phyloP scores from a whole-genome alignment of 75 land plant genomes.

The Picea glauca region DNA sequence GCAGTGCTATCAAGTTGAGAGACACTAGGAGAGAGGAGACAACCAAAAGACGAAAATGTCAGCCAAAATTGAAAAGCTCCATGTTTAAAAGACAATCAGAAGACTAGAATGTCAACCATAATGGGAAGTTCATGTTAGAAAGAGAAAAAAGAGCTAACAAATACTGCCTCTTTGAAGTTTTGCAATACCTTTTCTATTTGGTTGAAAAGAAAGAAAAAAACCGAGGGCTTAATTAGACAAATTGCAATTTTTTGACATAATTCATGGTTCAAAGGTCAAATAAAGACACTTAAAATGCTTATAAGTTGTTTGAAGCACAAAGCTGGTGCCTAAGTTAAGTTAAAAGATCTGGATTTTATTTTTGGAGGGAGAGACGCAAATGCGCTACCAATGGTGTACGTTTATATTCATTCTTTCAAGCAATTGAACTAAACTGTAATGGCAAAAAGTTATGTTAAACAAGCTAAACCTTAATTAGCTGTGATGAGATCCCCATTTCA shows the following conservation, averaged over 20 bases:
- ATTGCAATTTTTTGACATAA: not conserved
- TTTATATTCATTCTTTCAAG: too few species aligned
- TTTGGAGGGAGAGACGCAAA: too few species aligned
- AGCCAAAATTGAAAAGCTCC: not conserved
- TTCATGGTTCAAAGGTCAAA: too few species aligned
- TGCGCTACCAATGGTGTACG: too few species aligned
- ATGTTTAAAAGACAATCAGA: not conserved
- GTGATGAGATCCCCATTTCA: not conserved
- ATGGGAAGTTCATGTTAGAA: not conserved
- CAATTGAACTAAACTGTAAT: too few species aligned
- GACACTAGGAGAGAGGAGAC: conserved; percentile 21
- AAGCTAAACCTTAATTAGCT: too few species aligned
- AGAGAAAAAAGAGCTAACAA: not conserved
- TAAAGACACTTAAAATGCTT: too few species aligned
- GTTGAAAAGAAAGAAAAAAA: not conserved
- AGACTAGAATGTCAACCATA: not conserved
- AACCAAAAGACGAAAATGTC: conserved; percentile 1
- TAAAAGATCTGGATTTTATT: too few species aligned
- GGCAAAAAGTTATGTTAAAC: too few species aligned
- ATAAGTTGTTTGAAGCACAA: too few species aligned
- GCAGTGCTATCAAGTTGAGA: conserved; percentile 30
- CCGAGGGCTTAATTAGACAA: not conserved
- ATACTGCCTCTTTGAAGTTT: not conserved
- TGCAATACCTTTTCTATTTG: not conserved
- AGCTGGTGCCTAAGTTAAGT: too few species aligned